Evolutionary conservation across 1,284 basidiomycete genomes (phyloP).

Genomic region (Boletus hoseneyae): DNA sequence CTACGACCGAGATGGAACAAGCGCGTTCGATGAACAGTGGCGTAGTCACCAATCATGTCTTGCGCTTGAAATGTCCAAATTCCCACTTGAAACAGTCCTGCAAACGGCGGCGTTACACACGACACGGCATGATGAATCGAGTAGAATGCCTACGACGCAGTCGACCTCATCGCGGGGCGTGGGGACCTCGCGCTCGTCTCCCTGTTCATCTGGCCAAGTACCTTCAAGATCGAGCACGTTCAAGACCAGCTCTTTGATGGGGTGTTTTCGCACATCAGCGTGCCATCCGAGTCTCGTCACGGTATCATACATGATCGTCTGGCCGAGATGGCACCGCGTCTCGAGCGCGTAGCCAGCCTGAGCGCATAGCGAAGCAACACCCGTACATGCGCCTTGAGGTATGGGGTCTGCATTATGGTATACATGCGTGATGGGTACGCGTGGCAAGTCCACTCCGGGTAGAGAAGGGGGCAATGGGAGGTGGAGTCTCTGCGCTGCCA

Average conservation of each 20-base stretch:
- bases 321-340: slow-evolving; percentile 68
- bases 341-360: slow-evolving; percentile 72
- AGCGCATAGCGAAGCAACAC: slow-evolving; percentile 59
- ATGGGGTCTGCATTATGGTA: slow-evolving; percentile 84
- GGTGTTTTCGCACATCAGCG: slow-evolving; percentile 78
- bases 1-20: no score
- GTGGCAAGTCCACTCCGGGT: slow-evolving; percentile 17
- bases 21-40: no score
- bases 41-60: slow-evolving; percentile 6
- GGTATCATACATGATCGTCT: slow-evolving; percentile 79
- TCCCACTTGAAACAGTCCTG: slow-evolving; percentile 77
- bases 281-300: slow-evolving; percentile 82
- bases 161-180: slow-evolving; percentile 48
- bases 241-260: slow-evolving; percentile 75
- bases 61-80: slow-evolving; percentile 53
- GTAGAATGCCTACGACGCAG: slow-evolving; percentile 50
- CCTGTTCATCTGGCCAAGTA: slow-evolving; percentile 36
- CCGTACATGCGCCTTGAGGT: slow-evolving; percentile 73
- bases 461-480: slow-evolving; percentile 64
- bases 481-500: slow-evolving; percentile 85
- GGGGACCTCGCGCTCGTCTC: slow-evolving; percentile 45
- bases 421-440: slow-evolving; percentile 63
- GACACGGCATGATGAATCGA: background rate
- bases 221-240: slow-evolving; percentile 68
- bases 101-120: background rate